A percentile compares a stretch with the other conserved stretches of the same genome.
Conservation (phyloP, 1,284 basidiomycete genomes). For the Filobasidium uniguttulatum region DNA sequence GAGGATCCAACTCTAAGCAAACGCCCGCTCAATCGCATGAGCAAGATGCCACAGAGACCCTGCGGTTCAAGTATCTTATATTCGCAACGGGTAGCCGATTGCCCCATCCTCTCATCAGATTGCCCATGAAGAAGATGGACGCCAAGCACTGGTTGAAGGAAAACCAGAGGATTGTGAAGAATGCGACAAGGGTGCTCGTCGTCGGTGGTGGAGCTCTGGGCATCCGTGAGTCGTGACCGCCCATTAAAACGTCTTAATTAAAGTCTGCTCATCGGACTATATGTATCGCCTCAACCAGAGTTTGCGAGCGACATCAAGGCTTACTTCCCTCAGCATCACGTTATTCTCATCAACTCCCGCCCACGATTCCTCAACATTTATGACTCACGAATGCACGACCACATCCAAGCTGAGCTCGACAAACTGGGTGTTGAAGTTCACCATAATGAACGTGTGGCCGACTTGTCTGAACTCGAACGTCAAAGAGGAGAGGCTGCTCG, state of each 20-base stretch:
- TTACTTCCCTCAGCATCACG: constrained; percentile 33
- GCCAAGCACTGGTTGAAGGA: constrained; percentile 18
- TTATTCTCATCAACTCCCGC: constrained; percentile 41
- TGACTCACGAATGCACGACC: constrained; percentile 35
- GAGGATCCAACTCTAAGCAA: constrained; percentile 1
- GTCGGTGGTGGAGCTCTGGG: constrained; percentile 42
- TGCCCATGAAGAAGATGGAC: constrained; percentile 21
- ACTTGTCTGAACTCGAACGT: constrained; percentile 12
- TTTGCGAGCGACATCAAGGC: constrained; percentile 40
- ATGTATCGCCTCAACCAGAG: constrained; percentile 22
- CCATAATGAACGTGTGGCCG: constrained; percentile 10
- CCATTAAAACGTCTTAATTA: not conserved
- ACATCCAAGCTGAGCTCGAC: constrained; percentile 14
- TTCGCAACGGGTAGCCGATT: constrained; percentile 36
- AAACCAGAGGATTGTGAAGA: constrained; percentile 24
- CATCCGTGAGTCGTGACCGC: constrained; percentile 30
- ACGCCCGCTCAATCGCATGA: constrained; percentile 11
- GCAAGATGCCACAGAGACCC: constrained; percentile 24
- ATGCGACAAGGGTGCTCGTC: constrained; percentile 35
- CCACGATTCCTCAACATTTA: constrained; percentile 38
- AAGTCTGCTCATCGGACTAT: not conserved
- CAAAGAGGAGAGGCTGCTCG: constrained; percentile 9
- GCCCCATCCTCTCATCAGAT: constrained; percentile 34
- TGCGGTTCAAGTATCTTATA: constrained; percentile 38
- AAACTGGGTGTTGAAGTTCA: constrained; percentile 2